Evolutionary conservation across 441 rosid genomes (phyloP).

Genomic region (Eruca vesicaria): DNA sequence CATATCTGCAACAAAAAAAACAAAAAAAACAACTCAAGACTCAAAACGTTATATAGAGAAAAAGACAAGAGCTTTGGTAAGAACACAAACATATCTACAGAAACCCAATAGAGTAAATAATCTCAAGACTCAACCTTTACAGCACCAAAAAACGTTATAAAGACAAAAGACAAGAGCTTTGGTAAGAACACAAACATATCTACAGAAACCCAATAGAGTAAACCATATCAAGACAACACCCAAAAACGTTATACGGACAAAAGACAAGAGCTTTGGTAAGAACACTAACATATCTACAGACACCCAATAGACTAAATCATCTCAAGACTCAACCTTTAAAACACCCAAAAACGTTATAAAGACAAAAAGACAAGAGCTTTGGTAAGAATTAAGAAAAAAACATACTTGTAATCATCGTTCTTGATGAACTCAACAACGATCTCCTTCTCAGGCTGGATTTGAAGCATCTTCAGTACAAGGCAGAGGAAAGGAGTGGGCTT

Average conservation of each 20-base stretch:
- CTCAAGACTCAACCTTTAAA: no score
- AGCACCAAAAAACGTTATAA: no score
- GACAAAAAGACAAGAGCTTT: background rate
- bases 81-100: background rate
- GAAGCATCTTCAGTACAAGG: slow-evolving; percentile 86
- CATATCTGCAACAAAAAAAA: slow-evolving; percentile 50
- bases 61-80: background rate
- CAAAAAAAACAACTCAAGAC: background rate
- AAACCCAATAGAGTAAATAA: no score
- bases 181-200: no score
- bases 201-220: no score
- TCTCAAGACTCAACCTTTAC: no score
- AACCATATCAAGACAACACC: no score
- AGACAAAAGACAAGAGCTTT: no score
- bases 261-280: no score
- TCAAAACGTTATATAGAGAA: background rate
- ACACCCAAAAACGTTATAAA: background rate
- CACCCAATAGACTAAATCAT: no score
- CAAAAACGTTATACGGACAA: no score
- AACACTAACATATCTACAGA: no score
- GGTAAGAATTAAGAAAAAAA: background rate
- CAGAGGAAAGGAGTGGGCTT: slow-evolving; percentile 94
- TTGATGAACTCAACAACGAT: slow-evolving; percentile 92
- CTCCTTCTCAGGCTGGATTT: slow-evolving; percentile 94
- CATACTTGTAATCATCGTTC: slow-evolving; percentile 91